phyloP scores from a whole-genome alignment of 495 filamentous ascomycete species.

The Lasiosphaeria ovina region DNA sequence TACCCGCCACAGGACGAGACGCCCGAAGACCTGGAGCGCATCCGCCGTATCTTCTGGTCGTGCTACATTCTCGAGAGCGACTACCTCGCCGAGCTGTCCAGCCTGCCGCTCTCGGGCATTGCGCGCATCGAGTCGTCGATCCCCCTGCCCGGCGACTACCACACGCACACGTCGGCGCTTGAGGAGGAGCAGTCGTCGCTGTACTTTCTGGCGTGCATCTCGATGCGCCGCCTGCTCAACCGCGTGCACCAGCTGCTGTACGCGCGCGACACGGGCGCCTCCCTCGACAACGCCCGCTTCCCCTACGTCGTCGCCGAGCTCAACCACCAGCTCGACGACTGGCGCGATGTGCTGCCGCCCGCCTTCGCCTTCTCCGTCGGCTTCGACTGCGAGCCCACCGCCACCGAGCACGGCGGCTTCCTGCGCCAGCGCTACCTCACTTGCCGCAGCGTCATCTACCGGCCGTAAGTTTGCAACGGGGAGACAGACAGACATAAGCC shows the following conservation, averaged over 20 bases:
- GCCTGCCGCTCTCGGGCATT: slow-evolving; percentile 43
- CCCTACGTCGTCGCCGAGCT: slow-evolving; percentile 42
- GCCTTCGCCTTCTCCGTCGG: slow-evolving; percentile 37
- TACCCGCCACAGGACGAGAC: slow-evolving; percentile 22
- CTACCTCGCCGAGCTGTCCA: slow-evolving; percentile 38
- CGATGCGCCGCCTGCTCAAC: slow-evolving; percentile 27
- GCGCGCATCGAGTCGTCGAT: slow-evolving; percentile 45
- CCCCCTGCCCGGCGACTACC: slow-evolving; percentile 34
- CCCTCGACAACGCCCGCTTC: slow-evolving; percentile 38
- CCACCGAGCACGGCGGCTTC: slow-evolving; percentile 38
- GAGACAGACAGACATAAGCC: too few species aligned
- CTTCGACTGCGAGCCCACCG: slow-evolving; percentile 20
- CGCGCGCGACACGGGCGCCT: slow-evolving; percentile 26
- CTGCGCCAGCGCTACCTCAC: slow-evolving; percentile 46
- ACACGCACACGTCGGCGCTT: slow-evolving; percentile 20
- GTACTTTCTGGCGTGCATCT: slow-evolving; percentile 31
- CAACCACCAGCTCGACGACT: slow-evolving; percentile 44
- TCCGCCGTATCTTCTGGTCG: slow-evolving; percentile 49
- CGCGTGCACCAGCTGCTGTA: slow-evolving; percentile 28
- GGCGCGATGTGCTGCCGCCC: slow-evolving; percentile 41
- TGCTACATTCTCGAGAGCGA: slow-evolving; percentile 48
- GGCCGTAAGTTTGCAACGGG: slow-evolving; percentile 32
- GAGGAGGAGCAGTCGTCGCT: slow-evolving; percentile 27
- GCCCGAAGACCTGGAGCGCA: slow-evolving; percentile 38
- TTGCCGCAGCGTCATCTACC: slow-evolving; percentile 48